Evolutionary conservation across 2,329 filamentous ascomycete species (phyloP), one percentile per base, ranked within the genome.

Genomic region (Botrytis byssoidea): DNA sequence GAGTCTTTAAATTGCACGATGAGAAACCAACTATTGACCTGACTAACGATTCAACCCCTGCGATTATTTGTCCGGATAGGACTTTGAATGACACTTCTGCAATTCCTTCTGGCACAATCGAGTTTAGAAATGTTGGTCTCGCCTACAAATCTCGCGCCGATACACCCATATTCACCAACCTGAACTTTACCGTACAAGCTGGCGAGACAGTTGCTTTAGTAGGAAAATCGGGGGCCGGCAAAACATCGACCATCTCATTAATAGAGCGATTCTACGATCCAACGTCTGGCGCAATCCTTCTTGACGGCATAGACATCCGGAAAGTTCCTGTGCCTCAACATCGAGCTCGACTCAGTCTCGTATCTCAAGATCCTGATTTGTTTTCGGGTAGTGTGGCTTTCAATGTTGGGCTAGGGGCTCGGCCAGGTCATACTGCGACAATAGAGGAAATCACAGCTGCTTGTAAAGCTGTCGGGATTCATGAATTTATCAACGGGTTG

Each of bases 391-490:
- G 83, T 22, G 81, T 90, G 40, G 83, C 81, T 4, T 89, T 89
- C 81, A 90, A 90, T 79, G 83, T 90, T 37, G 83, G 84, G 0
- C 82, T 90, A 1, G 88, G 88, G 12, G 85, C 85, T 0, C 83
- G 85, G 4, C 89, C 89, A 1, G 86, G 85, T 20, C 83, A 86
- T 60, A 85, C 86, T 44, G 87, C 87, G 1, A 87, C 86, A 0
- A 84, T 88, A 67, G 86, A 84, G 22, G 90, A 92, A 65, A 89
- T 93, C 68, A 85, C 90, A 75, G 87, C 88, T 71, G 91, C 91
- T 0, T 93, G 91, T 79, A 86, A 86, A 74, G 82, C 91, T 25
- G 91, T 90, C 40, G 91, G 91, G 77, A 91, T 93, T 75, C 90
- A 93, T 81, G 89, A 93, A 40, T 89, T 88, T 37, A 91, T 93